A percentile compares a stretch with the other conserved stretches of the same genome.
These are phyloP conservation scores for Colletotrichum noveboracense DNA, from an alignment of 2,329 filamentous ascomycete genomes.

Conservation along the genomic window DNA sequence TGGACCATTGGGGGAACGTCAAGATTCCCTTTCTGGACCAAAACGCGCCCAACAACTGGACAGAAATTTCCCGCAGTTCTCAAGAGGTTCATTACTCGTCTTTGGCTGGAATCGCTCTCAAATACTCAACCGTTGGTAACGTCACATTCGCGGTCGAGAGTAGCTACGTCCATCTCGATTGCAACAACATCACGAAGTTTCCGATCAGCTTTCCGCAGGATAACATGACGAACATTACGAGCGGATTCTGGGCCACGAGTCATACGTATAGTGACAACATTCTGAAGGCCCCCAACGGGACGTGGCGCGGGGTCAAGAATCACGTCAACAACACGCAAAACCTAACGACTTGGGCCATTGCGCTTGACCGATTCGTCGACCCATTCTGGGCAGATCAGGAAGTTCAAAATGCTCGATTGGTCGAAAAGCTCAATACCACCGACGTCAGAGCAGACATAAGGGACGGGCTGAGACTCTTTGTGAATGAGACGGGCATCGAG, in stretches of 20 bases:
- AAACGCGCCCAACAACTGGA: neutral
- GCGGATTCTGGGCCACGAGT: neutral
- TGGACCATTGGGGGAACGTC: conserved; percentile 32
- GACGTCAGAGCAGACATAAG: neutral
- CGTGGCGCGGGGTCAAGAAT: neutral
- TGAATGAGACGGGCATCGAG: neutral
- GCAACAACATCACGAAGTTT: neutral
- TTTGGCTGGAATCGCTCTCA: neutral
- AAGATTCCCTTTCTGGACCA: conserved; percentile 27
- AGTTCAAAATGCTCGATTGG: neutral
- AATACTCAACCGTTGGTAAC: neutral
- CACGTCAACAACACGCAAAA: neutral
- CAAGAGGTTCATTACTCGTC: neutral
- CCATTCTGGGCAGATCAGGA: neutral
- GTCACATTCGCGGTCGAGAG: neutral
- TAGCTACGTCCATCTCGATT: neutral
- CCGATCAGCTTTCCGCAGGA: neutral
- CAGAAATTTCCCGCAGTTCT: neutral
- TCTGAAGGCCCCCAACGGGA: neutral
- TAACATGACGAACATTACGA: neutral
- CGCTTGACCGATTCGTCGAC: neutral
- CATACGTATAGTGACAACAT: neutral
- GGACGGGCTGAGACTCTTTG: neutral
- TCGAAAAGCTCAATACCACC: neutral
- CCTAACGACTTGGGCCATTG: neutral